Percentiles rank a stretch among this genome's conserved stretches.
Conservation (phyloP, 257 asterid genomes). For the Verbena officinalis region DNA sequence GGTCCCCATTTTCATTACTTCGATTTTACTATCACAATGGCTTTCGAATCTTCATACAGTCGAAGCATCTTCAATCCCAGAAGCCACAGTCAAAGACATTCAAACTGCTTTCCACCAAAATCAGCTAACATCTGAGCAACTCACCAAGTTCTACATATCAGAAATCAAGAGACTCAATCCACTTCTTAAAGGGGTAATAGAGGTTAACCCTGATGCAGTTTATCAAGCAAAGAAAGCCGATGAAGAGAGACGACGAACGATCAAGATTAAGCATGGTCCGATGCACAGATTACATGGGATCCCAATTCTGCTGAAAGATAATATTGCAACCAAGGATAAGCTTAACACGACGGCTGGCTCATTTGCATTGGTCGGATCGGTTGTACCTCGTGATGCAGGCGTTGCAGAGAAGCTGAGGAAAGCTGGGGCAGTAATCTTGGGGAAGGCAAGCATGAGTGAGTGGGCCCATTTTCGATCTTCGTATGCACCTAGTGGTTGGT, state of each 20-base stretch:
- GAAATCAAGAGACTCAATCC: neutral
- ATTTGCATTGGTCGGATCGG: neutral
- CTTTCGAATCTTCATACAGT: too few relatives aligned
- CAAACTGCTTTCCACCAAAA: neutral
- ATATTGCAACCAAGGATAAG: constrained; percentile 1
- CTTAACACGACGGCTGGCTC: neutral
- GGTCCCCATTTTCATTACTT: too few relatives aligned
- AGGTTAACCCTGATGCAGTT: neutral
- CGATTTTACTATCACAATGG: too few relatives aligned
- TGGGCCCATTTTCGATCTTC: neutral
- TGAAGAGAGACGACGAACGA: neutral
- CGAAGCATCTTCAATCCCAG: neutral
- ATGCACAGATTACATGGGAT: neutral
- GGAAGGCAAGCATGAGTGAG: neutral
- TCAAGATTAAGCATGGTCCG: neutral
- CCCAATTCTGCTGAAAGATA: neutral
- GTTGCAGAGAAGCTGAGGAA: neutral
- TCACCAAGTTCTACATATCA: neutral
- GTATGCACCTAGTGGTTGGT: neutral
- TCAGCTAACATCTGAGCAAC: neutral
- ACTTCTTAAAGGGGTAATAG: neutral
- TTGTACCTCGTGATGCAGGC: neutral
- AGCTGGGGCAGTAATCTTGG: neutral
- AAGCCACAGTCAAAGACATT: neutral
- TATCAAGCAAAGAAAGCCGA: neutral